Evolutionary conservation across 805 yeast species (phyloP).

Genomic region (Candida andamanensis): DNA sequence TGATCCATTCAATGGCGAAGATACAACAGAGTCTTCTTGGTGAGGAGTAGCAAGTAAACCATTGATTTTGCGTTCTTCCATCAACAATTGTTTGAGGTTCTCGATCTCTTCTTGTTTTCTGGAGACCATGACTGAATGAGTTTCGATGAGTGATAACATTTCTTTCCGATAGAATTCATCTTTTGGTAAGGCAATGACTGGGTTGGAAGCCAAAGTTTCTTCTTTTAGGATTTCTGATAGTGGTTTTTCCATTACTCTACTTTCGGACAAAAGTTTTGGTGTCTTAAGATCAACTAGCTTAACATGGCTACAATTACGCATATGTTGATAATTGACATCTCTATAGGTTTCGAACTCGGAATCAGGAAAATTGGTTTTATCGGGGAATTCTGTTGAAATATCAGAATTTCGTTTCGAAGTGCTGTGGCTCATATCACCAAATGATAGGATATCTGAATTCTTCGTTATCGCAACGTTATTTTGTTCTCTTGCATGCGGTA

Average conservation of each 20-base stretch:
- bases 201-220: not conserved
- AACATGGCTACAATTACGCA: slow-evolving; percentile 7
- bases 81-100: slow-evolving; percentile 17
- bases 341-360: slow-evolving; percentile 13
- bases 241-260: not conserved
- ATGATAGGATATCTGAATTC: no score
- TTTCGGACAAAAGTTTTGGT: not conserved
- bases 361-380: slow-evolving; percentile 1
- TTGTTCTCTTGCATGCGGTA: no score
- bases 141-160: slow-evolving; percentile 18
- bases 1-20: slow-evolving; percentile 2
- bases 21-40: slow-evolving; percentile 1
- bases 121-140: slow-evolving; percentile 16
- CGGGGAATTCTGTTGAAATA: slow-evolving; percentile 1
- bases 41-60: slow-evolving; percentile 9
- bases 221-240: slow-evolving; percentile 2
- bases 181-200: slow-evolving; percentile 2
- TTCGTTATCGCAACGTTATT: no score
- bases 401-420: slow-evolving; percentile 4
- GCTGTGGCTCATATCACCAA: slow-evolving; percentile 4
- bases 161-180: slow-evolving; percentile 17
- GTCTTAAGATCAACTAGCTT: slow-evolving; percentile 2
- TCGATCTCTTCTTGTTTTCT: slow-evolving; percentile 24
- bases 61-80: slow-evolving; percentile 19
- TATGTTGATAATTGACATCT: slow-evolving; percentile 9